These are phyloP conservation scores for Penicillium sp. DNA, from an alignment of 2,329 filamentous ascomycete species.

Conservation along the genomic window DNA sequence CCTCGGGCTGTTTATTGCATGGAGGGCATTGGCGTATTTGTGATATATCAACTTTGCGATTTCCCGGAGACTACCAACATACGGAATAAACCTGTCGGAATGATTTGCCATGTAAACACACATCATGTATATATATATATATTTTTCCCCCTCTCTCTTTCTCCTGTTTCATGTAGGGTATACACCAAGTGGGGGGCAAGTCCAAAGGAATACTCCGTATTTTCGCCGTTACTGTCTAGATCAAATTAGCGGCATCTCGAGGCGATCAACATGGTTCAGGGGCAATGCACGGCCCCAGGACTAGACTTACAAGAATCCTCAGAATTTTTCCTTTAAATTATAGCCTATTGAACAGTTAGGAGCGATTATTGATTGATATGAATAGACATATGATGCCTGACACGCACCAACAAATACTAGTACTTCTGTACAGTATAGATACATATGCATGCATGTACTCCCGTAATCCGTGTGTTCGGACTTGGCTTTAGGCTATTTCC, in stretches of 20 bases:
- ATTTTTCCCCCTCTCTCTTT: not conserved
- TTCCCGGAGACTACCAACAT: not conserved
- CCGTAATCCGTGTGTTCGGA: not conserved
- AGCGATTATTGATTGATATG: constrained; percentile 4
- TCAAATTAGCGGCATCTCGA: constrained; percentile 2
- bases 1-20: constrained; percentile 3
- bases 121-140: not conserved
- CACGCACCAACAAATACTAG: not conserved
- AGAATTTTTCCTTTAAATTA: not conserved
- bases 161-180: not conserved
- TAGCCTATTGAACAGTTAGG: not conserved
- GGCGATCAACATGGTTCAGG: constrained; percentile 7
- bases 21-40: constrained; percentile 4
- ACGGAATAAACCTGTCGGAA: not conserved
- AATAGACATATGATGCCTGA: not conserved
- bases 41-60: constrained; percentile 4
- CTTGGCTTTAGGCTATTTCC: constrained; percentile 1
- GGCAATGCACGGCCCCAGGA: constrained; percentile 6
- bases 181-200: not conserved
- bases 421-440: not conserved
- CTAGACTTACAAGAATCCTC: not conserved
- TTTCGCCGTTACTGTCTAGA: not conserved
- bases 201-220: not conserved
- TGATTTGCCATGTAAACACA: constrained; percentile 2
- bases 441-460: not conserved